These are phyloP conservation scores for Mycena maculata DNA, from an alignment of 768 basidiomycete genomes.

Conservation along the genomic window DNA sequence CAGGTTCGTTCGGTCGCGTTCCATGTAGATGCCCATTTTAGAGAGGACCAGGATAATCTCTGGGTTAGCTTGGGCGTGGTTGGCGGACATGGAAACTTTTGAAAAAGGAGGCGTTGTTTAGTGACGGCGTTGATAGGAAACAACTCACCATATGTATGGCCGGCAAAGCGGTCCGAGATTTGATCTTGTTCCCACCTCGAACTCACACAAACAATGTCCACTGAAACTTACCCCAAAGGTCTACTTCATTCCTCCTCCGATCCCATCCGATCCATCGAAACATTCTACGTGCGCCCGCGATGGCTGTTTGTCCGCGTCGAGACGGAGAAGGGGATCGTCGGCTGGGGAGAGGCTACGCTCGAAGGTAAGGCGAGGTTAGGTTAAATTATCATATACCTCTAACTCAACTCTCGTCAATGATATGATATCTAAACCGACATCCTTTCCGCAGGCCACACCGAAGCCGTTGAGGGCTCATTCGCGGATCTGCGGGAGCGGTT, in stretches of 20 bases:
- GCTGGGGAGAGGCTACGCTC: conserved; percentile 82
- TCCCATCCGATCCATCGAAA: conserved; percentile 44
- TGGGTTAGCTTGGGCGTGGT: conserved; percentile 14
- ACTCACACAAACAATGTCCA: background rate
- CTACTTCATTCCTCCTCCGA: conserved; percentile 10
- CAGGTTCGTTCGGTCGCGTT: conserved; percentile 12
- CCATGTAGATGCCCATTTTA: conserved; percentile 31
- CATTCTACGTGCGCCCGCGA: conserved; percentile 76
- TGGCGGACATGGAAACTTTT: background rate
- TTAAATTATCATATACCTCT: background rate
- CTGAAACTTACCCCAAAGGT: background rate
- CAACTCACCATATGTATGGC: too few relatives aligned
- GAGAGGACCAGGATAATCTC: conserved; percentile 24
- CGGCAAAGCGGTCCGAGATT: too few relatives aligned
- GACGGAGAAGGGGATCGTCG: conserved; percentile 69
- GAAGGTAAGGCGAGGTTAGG: conserved; percentile 46
- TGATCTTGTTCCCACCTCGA: too few relatives aligned
- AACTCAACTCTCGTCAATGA: background rate
- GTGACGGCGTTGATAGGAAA: background rate
- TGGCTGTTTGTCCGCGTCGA: conserved; percentile 83
- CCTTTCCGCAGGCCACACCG: conserved; percentile 61
- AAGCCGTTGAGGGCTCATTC: conserved; percentile 78
- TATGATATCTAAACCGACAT: background rate
- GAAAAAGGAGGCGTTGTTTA: background rate
- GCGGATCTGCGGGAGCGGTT: conserved; percentile 70